Evolutionary conservation across 768 basidiomycete genomes (phyloP).

Genomic region (Naganishia randhawae): DNA sequence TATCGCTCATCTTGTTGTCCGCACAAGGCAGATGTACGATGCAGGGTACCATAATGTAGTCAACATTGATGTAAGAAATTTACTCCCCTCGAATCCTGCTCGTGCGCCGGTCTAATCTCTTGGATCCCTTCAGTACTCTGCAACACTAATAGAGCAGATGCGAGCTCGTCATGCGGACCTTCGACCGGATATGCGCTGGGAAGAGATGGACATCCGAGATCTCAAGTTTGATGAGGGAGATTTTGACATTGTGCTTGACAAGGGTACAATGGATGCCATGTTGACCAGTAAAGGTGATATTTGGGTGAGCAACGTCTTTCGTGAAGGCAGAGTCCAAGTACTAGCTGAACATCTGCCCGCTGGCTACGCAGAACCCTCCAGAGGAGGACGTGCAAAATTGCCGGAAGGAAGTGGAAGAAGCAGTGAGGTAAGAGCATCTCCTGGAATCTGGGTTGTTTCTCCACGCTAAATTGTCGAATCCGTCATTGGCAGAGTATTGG

Average conservation of each 20-base stretch:
- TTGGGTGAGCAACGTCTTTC: constrained; percentile 42
- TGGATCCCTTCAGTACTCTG: constrained; percentile 39
- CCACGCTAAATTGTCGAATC: neutral
- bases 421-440: constrained; percentile 36
- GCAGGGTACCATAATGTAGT: constrained; percentile 49
- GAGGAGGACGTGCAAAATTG: constrained; percentile 47
- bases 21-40: constrained; percentile 46
- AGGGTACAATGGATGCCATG: constrained; percentile 52
- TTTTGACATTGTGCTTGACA: constrained; percentile 51
- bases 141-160: constrained; percentile 49
- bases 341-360: neutral
- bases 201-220: constrained; percentile 51
- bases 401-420: constrained; percentile 44
- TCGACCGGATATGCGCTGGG: constrained; percentile 48
- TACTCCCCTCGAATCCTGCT: neutral
- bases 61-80: constrained; percentile 48
- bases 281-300: constrained; percentile 51
- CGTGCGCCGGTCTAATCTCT: neutral
- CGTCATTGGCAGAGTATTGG: constrained; percentile 38
- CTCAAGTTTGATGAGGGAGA: constrained; percentile 44
- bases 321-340: neutral
- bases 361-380: constrained; percentile 43
- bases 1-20: neutral
- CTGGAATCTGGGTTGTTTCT: neutral
- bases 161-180: constrained; percentile 36